Percentiles rank a stretch among this genome's conserved stretches.
Conservation (phyloP, 2,329 filamentous ascomycete species). For the Fusarium ramigenum region DNA sequence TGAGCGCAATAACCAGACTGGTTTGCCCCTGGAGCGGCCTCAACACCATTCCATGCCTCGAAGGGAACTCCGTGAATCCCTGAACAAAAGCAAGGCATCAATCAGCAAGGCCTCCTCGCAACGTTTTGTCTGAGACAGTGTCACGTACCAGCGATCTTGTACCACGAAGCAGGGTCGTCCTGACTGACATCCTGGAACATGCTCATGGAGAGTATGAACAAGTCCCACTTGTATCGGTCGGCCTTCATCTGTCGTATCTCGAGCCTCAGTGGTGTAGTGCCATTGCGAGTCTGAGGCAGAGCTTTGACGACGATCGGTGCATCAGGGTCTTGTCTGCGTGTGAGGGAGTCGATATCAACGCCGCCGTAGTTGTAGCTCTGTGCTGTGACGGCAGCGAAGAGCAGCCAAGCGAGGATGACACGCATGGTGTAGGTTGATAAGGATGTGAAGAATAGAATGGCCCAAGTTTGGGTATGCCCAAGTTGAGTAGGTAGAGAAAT, state of each 20-base stretch:
- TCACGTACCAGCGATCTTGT: conserved; percentile 75
- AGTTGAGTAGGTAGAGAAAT: background rate
- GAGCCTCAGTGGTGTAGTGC: conserved; percentile 59
- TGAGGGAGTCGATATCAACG: conserved; percentile 52
- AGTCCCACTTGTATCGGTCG: conserved; percentile 74
- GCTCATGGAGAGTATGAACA: conserved; percentile 79
- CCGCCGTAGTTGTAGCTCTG: conserved; percentile 63
- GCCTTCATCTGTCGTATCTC: conserved; percentile 75
- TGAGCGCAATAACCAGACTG: conserved; percentile 80
- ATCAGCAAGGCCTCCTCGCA: conserved; percentile 10
- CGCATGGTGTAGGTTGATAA: conserved; percentile 21
- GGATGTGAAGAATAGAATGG: background rate
- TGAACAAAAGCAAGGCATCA: conserved; percentile 52
- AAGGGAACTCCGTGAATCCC: conserved; percentile 84
- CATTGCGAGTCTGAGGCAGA: conserved; percentile 52
- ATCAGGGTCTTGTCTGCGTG: conserved; percentile 52
- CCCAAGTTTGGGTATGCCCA: background rate
- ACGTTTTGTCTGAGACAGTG: background rate
- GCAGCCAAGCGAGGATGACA: conserved; percentile 4
- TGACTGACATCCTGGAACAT: conserved; percentile 76
- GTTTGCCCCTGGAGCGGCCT: conserved; percentile 59
- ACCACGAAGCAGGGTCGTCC: conserved; percentile 73
- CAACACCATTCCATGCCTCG: conserved; percentile 62
- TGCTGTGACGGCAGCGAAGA: conserved; percentile 27
- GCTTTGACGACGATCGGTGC: conserved; percentile 54